Conservation (phyloP, 805 yeast genomes). For the Hanseniaspora vineae region DNA sequence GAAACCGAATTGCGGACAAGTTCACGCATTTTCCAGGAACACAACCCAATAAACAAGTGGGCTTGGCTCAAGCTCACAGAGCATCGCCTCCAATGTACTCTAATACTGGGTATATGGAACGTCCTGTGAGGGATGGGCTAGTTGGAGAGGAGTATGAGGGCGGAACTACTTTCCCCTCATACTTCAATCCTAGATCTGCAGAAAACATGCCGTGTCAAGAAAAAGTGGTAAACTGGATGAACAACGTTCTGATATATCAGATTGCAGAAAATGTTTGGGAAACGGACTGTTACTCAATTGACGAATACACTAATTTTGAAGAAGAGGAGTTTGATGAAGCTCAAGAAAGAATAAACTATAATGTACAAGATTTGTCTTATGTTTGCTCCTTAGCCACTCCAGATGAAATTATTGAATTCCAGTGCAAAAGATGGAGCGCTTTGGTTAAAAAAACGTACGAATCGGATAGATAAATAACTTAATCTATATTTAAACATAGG, state of each 20-base stretch:
- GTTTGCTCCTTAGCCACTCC: constrained; percentile 6
- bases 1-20: too few species aligned
- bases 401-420: constrained; percentile 16
- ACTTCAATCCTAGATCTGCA: constrained; percentile 50
- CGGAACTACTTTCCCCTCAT: constrained; percentile 25
- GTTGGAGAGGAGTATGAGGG: too few species aligned
- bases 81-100: background rate
- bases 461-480: background rate
- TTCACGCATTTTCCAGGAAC: too few species aligned
- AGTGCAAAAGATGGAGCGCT: constrained; percentile 15
- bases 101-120: background rate
- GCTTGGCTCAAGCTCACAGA: too few species aligned
- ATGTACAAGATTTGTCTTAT: constrained; percentile 1
- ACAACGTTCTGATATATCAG: constrained; percentile 30
- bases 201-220: constrained; percentile 54
- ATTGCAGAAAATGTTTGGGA: constrained; percentile 10
- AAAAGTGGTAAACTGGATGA: constrained; percentile 55
- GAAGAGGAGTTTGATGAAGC: constrained; percentile 19
- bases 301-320: constrained; percentile 21
- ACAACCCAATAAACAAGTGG: too few species aligned
- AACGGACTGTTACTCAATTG: constrained; percentile 14
- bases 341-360: constrained; percentile 3
- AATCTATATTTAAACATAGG: background rate
- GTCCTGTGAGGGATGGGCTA: too few species aligned
- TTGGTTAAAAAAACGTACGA: constrained; percentile 13